A percentile compares a stretch with the other conserved stretches of the same genome.
Conservation (phyloP, 176 grass and related monocot species). For the Zizania latifolia region DNA sequence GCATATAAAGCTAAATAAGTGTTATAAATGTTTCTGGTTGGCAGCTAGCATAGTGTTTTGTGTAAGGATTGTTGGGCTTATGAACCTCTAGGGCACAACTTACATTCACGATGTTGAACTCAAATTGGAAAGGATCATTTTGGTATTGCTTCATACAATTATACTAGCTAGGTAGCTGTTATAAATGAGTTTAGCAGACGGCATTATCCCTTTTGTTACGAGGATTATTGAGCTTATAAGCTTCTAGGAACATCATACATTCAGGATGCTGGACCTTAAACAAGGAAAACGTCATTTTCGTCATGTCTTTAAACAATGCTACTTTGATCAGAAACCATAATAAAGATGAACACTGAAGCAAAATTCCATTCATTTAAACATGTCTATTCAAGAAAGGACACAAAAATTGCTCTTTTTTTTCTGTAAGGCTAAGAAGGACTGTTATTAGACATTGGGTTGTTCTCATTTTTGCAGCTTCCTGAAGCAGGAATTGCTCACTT, state of each 20-base stretch:
- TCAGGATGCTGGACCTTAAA: neutral
- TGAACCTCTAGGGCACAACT: neutral
- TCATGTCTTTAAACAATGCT: neutral
- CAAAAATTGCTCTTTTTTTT: neutral
- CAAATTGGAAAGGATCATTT: neutral
- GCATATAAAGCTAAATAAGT: neutral
- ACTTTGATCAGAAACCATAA: neutral
- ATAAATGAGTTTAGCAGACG: neutral
- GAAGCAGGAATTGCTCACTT: neutral
- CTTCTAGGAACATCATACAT: neutral
- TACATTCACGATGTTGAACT: neutral
- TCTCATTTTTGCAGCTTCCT: neutral
- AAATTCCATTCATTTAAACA: neutral
- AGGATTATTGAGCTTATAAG: neutral
- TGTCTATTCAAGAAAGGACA: neutral
- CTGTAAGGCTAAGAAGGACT: neutral
- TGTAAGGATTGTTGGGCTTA: neutral
- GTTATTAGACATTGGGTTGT: neutral
- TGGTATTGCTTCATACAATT: no score
- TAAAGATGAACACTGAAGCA: neutral
- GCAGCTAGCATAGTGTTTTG: neutral
- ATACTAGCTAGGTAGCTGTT: neutral
- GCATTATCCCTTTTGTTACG: neutral
- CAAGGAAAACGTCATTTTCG: neutral
- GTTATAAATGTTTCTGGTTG: neutral